phyloP scores from a whole-genome alignment of 352 stramenopile species.

The Pythium vanterpoolii region DNA sequence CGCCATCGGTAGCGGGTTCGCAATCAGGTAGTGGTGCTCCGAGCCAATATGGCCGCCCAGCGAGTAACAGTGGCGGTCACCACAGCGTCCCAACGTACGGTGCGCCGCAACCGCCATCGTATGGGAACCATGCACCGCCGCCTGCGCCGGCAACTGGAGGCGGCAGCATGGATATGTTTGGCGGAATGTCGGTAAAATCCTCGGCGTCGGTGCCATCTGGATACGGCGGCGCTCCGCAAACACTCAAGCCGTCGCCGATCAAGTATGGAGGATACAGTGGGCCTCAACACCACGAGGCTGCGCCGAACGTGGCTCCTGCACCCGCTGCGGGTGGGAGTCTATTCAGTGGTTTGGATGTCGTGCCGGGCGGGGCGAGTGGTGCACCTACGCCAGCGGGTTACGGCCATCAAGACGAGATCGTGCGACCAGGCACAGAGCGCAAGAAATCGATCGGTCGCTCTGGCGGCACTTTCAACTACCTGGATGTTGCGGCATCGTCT shows the following conservation, averaged over 20 bases:
- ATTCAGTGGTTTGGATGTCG: slow-evolving; percentile 23
- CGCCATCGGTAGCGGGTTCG: not conserved
- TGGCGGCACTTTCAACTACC: slow-evolving; percentile 59
- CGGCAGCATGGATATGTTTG: slow-evolving; percentile 59
- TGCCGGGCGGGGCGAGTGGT: not conserved
- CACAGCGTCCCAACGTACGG: slow-evolving; percentile 19
- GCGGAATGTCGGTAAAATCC: slow-evolving; percentile 63
- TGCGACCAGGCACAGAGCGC: slow-evolving; percentile 12
- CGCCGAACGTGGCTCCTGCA: not conserved
- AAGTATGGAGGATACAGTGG: slow-evolving; percentile 16
- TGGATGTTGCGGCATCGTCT: slow-evolving; percentile 38
- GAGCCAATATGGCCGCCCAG: slow-evolving; percentile 1
- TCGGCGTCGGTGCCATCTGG: not conserved
- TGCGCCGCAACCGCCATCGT: slow-evolving; percentile 14
- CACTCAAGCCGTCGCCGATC: slow-evolving; percentile 13
- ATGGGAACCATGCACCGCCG: slow-evolving; percentile 10
- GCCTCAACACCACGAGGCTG: slow-evolving; percentile 12
- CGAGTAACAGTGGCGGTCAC: not conserved
- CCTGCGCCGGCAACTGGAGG: slow-evolving; percentile 13
- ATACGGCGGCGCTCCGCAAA: slow-evolving; percentile 16
- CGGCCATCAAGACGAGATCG: slow-evolving; percentile 13
- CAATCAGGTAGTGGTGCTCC: not conserved
- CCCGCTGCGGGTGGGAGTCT: slow-evolving; percentile 16
- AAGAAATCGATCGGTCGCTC: slow-evolving; percentile 14
- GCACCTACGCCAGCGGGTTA: not conserved